Base-by-base conservation (phyloP, 2,329 filamentous ascomycete genomes). In the Aureobasidium leucospermi region DNA sequence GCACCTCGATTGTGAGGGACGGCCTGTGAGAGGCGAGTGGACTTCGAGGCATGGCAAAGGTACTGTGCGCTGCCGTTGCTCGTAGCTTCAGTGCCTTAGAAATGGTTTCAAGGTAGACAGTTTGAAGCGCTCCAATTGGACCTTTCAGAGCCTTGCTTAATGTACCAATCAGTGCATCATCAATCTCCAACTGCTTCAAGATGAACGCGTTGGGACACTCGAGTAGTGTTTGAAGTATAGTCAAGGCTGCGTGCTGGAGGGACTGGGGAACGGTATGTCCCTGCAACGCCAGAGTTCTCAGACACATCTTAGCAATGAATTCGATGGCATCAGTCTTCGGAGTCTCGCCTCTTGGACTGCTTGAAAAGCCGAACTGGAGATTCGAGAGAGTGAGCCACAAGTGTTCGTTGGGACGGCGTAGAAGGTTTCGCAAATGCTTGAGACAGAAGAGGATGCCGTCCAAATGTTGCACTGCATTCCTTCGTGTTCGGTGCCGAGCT, bases 361-460 rank as follows among this genome's bases (percentile, higher is more conserved):
- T 38, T 42, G 52, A 46, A 6, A 53, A 56, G 9, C 31, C 36
- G n/a, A 62, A 43, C 8, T 60, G 38, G 4, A 61, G 46, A 28
- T 45, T 51, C 3, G 60, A 49, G 6, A 63, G 60, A 11, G 61
- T 56, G 9, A 58, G 78, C 87, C 89, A 92, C 8, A 87, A 85
- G 55, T 81, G 80, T 47, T 88, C 85, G 19, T 81, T 87, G 60
- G 84, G 83, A 72, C 84, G 85, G 29, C 82, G 79, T 15, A 96
- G 75, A 29, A 95, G 80, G 64, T 90, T 88, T 5, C 85, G 85
- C 1, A 96, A 71, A 2, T 88, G 87, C 55, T 84, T 83, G 19
- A 96, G 74, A 67, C 93, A 87, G 70, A 96, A 81, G 62, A 88
- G 87, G 7, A 91, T 78, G 64, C 95, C 88, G 63, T 90, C 63